These are phyloP conservation scores for Trametes villosa DNA, from an alignment of 768 basidiomycete genomes.

Conservation along the genomic window DNA sequence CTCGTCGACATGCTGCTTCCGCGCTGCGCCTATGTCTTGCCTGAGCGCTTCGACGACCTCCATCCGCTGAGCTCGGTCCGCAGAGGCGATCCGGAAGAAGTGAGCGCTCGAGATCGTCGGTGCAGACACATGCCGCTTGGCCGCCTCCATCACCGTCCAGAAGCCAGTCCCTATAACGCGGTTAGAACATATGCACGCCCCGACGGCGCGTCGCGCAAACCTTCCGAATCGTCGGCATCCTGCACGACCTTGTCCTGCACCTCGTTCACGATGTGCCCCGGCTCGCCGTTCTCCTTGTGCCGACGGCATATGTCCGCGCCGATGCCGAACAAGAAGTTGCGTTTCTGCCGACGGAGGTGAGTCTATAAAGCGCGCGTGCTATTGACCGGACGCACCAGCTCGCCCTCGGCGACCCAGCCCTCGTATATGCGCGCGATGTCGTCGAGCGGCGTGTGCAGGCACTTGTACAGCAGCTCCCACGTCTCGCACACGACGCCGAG, in stretches of 20 bases:
- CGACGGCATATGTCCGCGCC: conserved; percentile 29
- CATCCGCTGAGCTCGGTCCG: conserved; percentile 28
- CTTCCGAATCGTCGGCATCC: conserved; percentile 28
- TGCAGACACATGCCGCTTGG: conserved; percentile 24
- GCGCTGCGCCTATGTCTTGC: conserved; percentile 13
- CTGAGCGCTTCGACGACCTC: conserved; percentile 21
- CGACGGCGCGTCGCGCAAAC: neutral
- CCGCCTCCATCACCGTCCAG: conserved; percentile 29
- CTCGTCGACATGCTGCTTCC: conserved; percentile 23
- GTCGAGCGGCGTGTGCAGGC: conserved; percentile 23
- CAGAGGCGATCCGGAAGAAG: conserved; percentile 30
- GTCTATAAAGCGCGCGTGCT: neutral
- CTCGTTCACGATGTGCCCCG: conserved; percentile 25
- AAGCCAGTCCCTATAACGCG: conserved; percentile 30
- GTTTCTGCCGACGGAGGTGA: conserved; percentile 14
- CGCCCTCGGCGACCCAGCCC: conserved; percentile 22
- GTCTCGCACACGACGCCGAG: conserved; percentile 25
- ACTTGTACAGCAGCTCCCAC: conserved; percentile 29
- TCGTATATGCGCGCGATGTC: conserved; percentile 21
- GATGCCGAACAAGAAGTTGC: conserved; percentile 28
- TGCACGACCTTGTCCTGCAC: conserved; percentile 32
- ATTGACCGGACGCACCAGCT: conserved; percentile 21
- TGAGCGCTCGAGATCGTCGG: conserved; percentile 30
- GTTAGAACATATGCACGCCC: too few species aligned
- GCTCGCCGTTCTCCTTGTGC: conserved; percentile 15